Evolutionary conservation across 2,329 filamentous ascomycete species (phyloP).

Genomic region (Nigrospora sphaerica): DNA sequence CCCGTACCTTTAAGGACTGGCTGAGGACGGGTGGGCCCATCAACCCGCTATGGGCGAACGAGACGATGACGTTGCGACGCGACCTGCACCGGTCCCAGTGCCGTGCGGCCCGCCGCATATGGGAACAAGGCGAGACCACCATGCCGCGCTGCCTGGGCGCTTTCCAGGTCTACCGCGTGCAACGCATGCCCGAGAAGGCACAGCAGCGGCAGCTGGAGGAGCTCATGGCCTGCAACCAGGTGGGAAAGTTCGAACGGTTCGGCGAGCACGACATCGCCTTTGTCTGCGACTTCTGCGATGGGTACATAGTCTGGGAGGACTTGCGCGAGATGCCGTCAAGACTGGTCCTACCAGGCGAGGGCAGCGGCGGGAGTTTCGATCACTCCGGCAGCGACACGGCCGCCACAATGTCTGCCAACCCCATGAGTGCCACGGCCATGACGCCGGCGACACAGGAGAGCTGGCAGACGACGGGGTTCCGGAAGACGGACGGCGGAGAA

Average conservation of each 20-base stretch:
- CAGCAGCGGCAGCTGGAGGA: conserved; percentile 32
- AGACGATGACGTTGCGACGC: conserved; percentile 40
- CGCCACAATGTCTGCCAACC: conserved; percentile 5
- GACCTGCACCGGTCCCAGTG: conserved; percentile 52
- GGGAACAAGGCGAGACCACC: conserved; percentile 39
- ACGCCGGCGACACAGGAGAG: conserved; percentile 23
- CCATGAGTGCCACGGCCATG: conserved; percentile 11
- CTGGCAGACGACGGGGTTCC: conserved; percentile 45
- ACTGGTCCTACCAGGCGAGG: neutral
- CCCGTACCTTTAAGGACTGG: conserved; percentile 48
- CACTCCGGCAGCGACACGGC: neutral
- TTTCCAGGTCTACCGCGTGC: conserved; percentile 44
- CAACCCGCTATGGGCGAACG: conserved; percentile 47
- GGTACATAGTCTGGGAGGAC: conserved; percentile 52
- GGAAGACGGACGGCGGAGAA: conserved; percentile 29
- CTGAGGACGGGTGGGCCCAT: conserved; percentile 45
- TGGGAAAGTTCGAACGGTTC: conserved; percentile 50
- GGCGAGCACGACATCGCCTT: conserved; percentile 48
- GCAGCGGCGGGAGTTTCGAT: too few species aligned
- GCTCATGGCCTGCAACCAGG: conserved; percentile 40
- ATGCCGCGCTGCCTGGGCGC: conserved; percentile 48
- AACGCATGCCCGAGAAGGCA: conserved; percentile 24
- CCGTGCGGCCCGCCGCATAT: conserved; percentile 49
- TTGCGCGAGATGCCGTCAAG: conserved; percentile 42
- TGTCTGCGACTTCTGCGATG: conserved; percentile 56